Conservation (phyloP, 2,329 filamentous ascomycete species). For the Tricladium varicosporioides region DNA sequence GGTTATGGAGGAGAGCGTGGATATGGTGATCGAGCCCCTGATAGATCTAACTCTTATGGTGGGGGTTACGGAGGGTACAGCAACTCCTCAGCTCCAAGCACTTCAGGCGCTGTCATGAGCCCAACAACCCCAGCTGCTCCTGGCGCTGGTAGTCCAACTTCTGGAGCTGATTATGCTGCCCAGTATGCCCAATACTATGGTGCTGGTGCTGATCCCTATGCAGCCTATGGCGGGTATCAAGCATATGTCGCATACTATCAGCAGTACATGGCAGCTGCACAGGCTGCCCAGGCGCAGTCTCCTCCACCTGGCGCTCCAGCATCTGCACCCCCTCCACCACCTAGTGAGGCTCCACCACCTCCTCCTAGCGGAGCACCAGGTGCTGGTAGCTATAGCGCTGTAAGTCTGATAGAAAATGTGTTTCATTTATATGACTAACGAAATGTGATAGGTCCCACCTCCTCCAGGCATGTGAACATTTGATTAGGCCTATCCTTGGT, state of each 20-base stretch:
- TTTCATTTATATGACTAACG: slow-evolving; percentile 12
- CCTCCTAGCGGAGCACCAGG: slow-evolving; percentile 57
- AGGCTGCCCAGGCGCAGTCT: slow-evolving; percentile 41
- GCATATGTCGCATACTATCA: slow-evolving; percentile 74
- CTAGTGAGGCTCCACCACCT: slow-evolving; percentile 56
- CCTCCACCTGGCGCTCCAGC: slow-evolving; percentile 43
- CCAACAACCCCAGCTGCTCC: slow-evolving; percentile 42
- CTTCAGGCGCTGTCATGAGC: slow-evolving; percentile 35
- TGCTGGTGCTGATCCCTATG: slow-evolving; percentile 72
- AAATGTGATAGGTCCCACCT: slow-evolving; percentile 43
- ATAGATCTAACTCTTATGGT: slow-evolving; percentile 40
- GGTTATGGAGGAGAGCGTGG: slow-evolving; percentile 44
- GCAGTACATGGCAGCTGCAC: slow-evolving; percentile 61
- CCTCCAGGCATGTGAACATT: slow-evolving; percentile 45
- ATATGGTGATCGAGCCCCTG: slow-evolving; percentile 52
- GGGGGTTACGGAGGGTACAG: slow-evolving; percentile 41
- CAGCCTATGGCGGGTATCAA: slow-evolving; percentile 84
- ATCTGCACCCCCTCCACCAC: slow-evolving; percentile 57
- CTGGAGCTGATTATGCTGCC: slow-evolving; percentile 65
- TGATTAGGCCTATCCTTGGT: slow-evolving; percentile 1
- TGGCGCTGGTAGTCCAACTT: slow-evolving; percentile 43
- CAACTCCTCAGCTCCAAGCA: slow-evolving; percentile 32
- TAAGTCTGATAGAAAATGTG: slow-evolving; percentile 16
- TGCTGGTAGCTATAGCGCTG: slow-evolving; percentile 58
- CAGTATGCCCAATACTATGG: slow-evolving; percentile 84